Evolutionary conservation across 768 basidiomycete species (phyloP).

Genomic region (Agrocybe chaxingu): DNA sequence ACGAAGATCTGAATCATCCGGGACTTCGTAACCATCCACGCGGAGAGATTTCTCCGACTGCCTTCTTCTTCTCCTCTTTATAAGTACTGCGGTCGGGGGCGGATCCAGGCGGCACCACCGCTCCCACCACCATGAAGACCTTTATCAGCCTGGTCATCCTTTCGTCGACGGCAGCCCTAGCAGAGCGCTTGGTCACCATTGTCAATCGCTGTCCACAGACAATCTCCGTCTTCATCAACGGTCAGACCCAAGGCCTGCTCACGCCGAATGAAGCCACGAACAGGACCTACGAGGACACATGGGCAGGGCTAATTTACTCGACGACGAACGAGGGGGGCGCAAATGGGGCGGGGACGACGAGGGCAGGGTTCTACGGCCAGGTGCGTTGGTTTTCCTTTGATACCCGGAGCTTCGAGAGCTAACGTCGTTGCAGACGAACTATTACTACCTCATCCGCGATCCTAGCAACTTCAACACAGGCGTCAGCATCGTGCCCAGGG

Average conservation of each 20-base stretch:
- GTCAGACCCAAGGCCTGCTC: constrained; percentile 15
- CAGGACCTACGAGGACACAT: constrained; percentile 14
- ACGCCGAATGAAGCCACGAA: constrained; percentile 5
- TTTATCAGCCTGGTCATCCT: constrained; percentile 4
- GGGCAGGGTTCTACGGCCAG: constrained; percentile 21
- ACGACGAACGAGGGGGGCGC: constrained; percentile 20
- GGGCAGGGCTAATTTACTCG: constrained; percentile 23
- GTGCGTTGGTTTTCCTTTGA: constrained; percentile 7
- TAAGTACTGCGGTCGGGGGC: too few species aligned
- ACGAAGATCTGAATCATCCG: too few species aligned
- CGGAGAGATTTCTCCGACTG: too few species aligned
- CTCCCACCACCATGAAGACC: neutral
- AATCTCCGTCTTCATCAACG: constrained; percentile 20
- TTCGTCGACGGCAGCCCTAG: neutral
- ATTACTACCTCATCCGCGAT: constrained; percentile 20
- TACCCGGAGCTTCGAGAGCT: too few species aligned
- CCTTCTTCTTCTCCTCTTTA: too few species aligned
- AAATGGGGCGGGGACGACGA: constrained; percentile 18
- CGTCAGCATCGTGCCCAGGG: constrained; percentile 16
- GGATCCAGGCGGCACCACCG: too few species aligned
- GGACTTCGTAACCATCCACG: too few species aligned
- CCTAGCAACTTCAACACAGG: constrained; percentile 13
- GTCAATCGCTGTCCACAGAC: constrained; percentile 19
- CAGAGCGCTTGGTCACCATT: constrained; percentile 16
- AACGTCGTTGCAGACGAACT: constrained; percentile 1